These are phyloP conservation scores for Sporisorium sorghi DNA, from an alignment of 1,284 basidiomycete genomes.

Conservation along the genomic window DNA sequence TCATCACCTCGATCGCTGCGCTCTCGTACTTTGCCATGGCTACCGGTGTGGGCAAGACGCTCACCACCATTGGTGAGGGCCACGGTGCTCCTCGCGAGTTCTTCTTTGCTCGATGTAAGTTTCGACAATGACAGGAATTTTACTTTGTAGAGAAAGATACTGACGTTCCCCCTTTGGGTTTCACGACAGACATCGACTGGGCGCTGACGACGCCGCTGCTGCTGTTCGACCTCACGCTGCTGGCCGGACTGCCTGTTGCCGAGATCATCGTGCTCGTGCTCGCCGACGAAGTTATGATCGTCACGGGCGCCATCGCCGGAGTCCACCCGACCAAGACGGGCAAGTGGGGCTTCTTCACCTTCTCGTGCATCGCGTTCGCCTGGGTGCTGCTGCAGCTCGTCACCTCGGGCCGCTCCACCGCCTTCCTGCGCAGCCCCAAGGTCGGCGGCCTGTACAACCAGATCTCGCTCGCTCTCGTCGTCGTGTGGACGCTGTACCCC, in stretches of 20 bases:
- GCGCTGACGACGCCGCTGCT: conserved; percentile 57
- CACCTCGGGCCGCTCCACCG: conserved; percentile 53
- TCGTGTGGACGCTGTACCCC: conserved; percentile 58
- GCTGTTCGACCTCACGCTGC: conserved; percentile 58
- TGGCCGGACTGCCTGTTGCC: conserved; percentile 58
- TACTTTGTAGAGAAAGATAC: no score
- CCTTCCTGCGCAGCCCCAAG: conserved; percentile 59
- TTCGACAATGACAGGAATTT: background rate
- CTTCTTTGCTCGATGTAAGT: conserved; percentile 58
- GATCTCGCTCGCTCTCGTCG: conserved; percentile 55
- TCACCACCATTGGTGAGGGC: conserved; percentile 27
- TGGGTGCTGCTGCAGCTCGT: conserved; percentile 52
- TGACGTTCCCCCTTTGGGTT: no score
- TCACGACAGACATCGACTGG: conserved; percentile 62
- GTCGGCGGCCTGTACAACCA: conserved; percentile 62
- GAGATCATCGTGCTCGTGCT: conserved; percentile 57
- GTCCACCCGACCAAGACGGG: conserved; percentile 55
- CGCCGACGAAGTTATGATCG: conserved; percentile 59
- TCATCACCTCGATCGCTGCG: conserved; percentile 57
- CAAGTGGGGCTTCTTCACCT: conserved; percentile 61
- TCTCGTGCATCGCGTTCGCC: conserved; percentile 52
- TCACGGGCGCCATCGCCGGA: conserved; percentile 58
- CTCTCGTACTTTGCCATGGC: conserved; percentile 63
- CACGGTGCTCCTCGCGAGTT: conserved; percentile 48
- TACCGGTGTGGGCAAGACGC: conserved; percentile 54